phyloP scores from a whole-genome alignment of 306 rosid genomes.

The Quercus rubra region DNA sequence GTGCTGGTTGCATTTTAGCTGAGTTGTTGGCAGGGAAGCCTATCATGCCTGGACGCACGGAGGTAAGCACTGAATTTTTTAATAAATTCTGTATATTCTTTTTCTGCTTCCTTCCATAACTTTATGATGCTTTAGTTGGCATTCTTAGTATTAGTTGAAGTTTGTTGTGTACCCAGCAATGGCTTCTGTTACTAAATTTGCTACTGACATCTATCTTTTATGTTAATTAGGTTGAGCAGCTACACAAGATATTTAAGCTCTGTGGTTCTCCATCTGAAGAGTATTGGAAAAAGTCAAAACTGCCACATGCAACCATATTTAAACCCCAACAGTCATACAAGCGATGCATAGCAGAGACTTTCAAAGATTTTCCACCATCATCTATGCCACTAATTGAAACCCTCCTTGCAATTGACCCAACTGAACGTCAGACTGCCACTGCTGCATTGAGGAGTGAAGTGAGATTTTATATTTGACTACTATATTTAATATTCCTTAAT shows the following conservation, averaged over 20 bases:
- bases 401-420: constrained; percentile 80
- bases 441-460: constrained; percentile 81
- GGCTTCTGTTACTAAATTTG: constrained; percentile 24
- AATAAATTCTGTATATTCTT: constrained; percentile 8
- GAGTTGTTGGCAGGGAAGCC: constrained; percentile 88
- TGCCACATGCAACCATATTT: constrained; percentile 88
- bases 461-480: constrained; percentile 38
- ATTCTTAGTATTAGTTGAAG: constrained; percentile 10
- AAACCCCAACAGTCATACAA: constrained; percentile 86
- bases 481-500: constrained; percentile 8
- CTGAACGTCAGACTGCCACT: constrained; percentile 78
- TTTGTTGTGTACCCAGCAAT: constrained; percentile 14
- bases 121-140: constrained; percentile 13
- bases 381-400: constrained; percentile 76
- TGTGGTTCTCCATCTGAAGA: constrained; percentile 94
- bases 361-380: constrained; percentile 71
- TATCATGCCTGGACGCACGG: constrained; percentile 93
- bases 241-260: constrained; percentile 90
- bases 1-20: constrained; percentile 95
- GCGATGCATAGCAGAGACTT: constrained; percentile 69
- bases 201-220: constrained; percentile 16
- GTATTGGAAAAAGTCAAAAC: constrained; percentile 80
- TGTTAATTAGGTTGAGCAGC: constrained; percentile 72
- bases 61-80: constrained; percentile 45
- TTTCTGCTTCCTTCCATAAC: constrained; percentile 3